Evolutionary conservation across 306 rosid species (phyloP), one percentile per base, ranked within the genome.

Genomic region (Casuarina cunninghamiana): DNA sequence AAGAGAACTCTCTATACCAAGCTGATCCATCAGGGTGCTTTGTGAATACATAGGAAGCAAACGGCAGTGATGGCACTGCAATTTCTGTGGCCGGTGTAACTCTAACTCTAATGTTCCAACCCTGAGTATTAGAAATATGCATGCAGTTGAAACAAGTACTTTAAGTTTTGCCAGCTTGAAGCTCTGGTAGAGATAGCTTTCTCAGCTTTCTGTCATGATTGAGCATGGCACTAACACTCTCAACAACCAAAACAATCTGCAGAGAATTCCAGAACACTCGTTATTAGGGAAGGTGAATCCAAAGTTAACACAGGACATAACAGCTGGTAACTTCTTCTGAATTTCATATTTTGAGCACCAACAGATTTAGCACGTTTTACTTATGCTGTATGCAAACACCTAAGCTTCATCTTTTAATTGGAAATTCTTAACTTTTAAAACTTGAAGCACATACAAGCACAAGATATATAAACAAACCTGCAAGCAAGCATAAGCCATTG

Each of bases 201-300:
- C 79, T 83, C 35, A 94, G 83, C 88, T 69, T 91, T 86, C 98
- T 83, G 58, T 94, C 98, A 67, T 94, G 97, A 87, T 87, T 92
- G 61, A 94, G 94, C 93, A 91, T 90, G 49, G 96, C 84, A 55
- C 96, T 89, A 35, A 85, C 93, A 83, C 97, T 85, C 88, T 94
- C 97, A 19, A 90, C 89, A 90, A 90, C 98, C 85, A 92, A 81
- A 80, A 88, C 50, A 75, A 94, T 88, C 97, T 94, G 92, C 83
- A 82, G 16, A 8, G 46, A 42, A 67, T 2, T 41, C 62, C 51
- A 77, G n/a, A 45, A 45, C 53, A 44, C 12, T 71, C 42, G 43
- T 71, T 77, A 78, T 26, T 51, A 58, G 11, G 45, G 65, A 71
- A 44, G 57, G 11, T 51, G 49, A 60, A 41, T 53, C 4, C 48